Base-by-base conservation (phyloP, 164 flowering plant species). In the Piper betle region DNA sequence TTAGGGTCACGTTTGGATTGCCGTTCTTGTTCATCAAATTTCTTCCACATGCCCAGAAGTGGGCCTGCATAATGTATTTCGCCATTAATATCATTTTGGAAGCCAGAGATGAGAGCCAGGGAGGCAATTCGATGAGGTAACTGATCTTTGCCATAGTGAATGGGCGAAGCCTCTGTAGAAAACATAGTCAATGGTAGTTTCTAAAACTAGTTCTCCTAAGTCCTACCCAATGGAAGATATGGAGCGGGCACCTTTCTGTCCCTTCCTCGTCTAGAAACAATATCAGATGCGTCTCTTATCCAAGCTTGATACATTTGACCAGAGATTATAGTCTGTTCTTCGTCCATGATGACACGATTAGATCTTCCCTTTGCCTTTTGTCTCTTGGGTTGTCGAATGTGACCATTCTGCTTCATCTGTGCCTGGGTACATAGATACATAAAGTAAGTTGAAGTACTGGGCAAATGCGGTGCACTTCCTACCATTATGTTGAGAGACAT, bases 251-350 rank as follows among this genome's bases (percentile, higher is more conserved):
- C 87, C 92, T 78, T 84, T 70, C 73, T 77, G 66, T 80, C 79
- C 68, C 79, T 80, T 69, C 80, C 79, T 75, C 79, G 75, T 66
- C 75, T 78, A 18, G 78, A 59, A 58, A 76, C 72, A 55, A 88
- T 76, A 62, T 86, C 84, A 39, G 92, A 77, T 53, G 91, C 7
- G 62, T 78, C 57, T 66, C 82, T 79, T 60, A 93, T 90, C 99
- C 99, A 90, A 16, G 83, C 70, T 72, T 84, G 96, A 77, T 79
- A 90, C 39, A 77, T 33, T 5, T 74, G 78, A 20, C 85, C 86
- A 16, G 94, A 79, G 42, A 90, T 80, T 55, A 90, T 79, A 54
- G 81, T 89, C 63, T 82, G 90, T 37, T 93, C 84, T 64, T 74
- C 68, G 75, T 89, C 97, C 82, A 87, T 72, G 20, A 60, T 7